Percentiles rank a stretch among this genome's conserved stretches.
These are phyloP conservation scores for Penicillium verrucosum DNA, from an alignment of 2,329 filamentous ascomycete genomes.

Conservation along the genomic window DNA sequence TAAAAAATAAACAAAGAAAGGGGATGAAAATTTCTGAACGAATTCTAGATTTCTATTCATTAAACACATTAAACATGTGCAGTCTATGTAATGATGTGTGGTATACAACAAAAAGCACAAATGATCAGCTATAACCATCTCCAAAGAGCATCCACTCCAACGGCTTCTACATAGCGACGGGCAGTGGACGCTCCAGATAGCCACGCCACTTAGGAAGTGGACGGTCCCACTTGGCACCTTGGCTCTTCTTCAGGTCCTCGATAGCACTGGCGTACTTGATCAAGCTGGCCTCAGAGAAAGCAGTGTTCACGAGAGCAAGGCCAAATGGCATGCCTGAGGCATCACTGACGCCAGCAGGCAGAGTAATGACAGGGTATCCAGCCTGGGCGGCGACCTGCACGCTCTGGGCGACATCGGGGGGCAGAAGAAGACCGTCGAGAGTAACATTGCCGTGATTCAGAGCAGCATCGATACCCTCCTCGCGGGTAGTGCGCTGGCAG, in stretches of 20 bases:
- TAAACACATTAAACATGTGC: slow-evolving; percentile 3
- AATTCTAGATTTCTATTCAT: background rate
- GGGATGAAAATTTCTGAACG: background rate
- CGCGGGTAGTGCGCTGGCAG: slow-evolving; percentile 55
- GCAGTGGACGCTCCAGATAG: slow-evolving; percentile 44
- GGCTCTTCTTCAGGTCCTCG: slow-evolving; percentile 54
- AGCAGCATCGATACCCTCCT: slow-evolving; percentile 68
- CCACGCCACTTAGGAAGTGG: slow-evolving; percentile 53
- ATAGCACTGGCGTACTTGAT: slow-evolving; percentile 63
- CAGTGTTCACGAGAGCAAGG: slow-evolving; percentile 59
- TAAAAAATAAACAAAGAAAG: background rate
- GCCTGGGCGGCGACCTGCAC: slow-evolving; percentile 71
- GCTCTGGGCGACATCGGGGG: slow-evolving; percentile 64
- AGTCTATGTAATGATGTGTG: slow-evolving; percentile 8
- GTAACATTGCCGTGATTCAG: slow-evolving; percentile 47
- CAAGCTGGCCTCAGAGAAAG: slow-evolving; percentile 58
- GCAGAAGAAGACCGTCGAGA: slow-evolving; percentile 65
- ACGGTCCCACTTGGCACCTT: slow-evolving; percentile 47
- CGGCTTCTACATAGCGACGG: slow-evolving; percentile 28
- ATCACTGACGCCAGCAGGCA: slow-evolving; percentile 59
- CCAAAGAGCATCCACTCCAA: background rate
- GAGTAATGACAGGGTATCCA: slow-evolving; percentile 68
- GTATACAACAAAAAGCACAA: slow-evolving; percentile 7
- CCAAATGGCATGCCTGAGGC: slow-evolving; percentile 61
- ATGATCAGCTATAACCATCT: background rate